Base-by-base conservation (phyloP, 2,329 filamentous ascomycete species). In the Colletotrichum sp. region DNA sequence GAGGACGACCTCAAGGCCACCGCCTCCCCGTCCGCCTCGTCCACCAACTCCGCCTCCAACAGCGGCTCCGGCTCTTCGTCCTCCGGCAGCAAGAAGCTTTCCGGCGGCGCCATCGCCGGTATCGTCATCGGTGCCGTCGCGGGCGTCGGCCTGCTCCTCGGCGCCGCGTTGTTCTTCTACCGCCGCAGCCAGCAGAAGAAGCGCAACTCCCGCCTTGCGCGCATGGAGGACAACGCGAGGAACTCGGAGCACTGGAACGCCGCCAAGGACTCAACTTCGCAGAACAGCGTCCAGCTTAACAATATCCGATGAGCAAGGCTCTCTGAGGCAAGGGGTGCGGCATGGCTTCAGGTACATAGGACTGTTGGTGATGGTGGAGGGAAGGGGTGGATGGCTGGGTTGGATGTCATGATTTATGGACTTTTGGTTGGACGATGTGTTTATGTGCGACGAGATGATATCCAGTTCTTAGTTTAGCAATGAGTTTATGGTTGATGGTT, bases 1-100 rank as follows among this genome's bases (percentile, higher is more conserved):
- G 77, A 80, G 26, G 77, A 79, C 30, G 79, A 80, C n/a, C 71
- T 79, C n/a, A 72, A 75, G 12, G 76, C 76, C 4, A 70, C 78
- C 7, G 75, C 76, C 14, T 67, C 68, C 14, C 78, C 76, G 4
- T 73, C 76, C 9, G 67, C 67, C 16, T 78, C 80, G 2, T 75
- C 75, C 14, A 62, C 63, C 38, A 64, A 38, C 64, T 58, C 67
- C 6, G 67, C 73, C 13, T 56, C 58, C 26, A 62, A 59, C 55
- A 52, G 62, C 26, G 30, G 62, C 4, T 48, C 58, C 9, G 4
- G 14, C 4, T 43, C 56, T 24, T 56, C 12, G 34, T 30, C 48
- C 1, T 58, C 64, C 30, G 30, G 62, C 26, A 34, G 71, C 30
- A 34, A 26, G 8, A 59, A 63, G n/a, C 58, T 77, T 3, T 76